Evolutionary conservation across 306 rosid genomes (phyloP), one percentile per base, ranked within the genome.

Genomic region (Sindora glabra): DNA sequence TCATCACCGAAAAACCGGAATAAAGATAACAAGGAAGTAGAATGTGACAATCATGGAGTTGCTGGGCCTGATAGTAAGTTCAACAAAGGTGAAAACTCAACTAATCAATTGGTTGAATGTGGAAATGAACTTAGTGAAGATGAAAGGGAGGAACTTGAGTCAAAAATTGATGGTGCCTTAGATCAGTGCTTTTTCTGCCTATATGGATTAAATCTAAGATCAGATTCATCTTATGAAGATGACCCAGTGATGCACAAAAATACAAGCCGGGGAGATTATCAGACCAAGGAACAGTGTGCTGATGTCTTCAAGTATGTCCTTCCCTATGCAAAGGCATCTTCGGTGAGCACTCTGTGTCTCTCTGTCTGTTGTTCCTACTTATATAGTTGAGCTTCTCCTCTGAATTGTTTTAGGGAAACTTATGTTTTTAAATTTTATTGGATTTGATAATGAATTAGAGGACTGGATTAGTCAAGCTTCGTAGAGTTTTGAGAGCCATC

Each of bases 171-270:
- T 41, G 72, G 66, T 62, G 90, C 98, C 41, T 74, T 92, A 73
- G 98, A 92, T 76, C 98, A 92, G 74, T 92, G 96, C 48, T 83
- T 92, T 79, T 92, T 81, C 79, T 92, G 96, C 81, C 67, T 92
- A 41, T 92, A 92, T 68, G 98, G 98, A 62, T 80, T 88, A 67
- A 86, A 92, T 71, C 86, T 92, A 51, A 82, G 95, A 73, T 83
- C 85, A 29, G 98, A 92, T 53, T 70, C 98, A 66, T 88, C 94
- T 23, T 86, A 92, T 72, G 98, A 92, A 67, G 98, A 92, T 76
- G 98, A 92, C 64, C 63, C 77, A 56, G 83, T 79, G 70, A 67
- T 75, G 54, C 98, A 92, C 86, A 92, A 80, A 84, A 92, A 92
- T 73, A 83, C 98, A 55, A 83, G 95, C 70, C 95, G 89, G 10